Percentiles rank a stretch among this genome's conserved stretches.
Conservation (phyloP, 441 rosid species). For the Populus hybrid region DNA sequence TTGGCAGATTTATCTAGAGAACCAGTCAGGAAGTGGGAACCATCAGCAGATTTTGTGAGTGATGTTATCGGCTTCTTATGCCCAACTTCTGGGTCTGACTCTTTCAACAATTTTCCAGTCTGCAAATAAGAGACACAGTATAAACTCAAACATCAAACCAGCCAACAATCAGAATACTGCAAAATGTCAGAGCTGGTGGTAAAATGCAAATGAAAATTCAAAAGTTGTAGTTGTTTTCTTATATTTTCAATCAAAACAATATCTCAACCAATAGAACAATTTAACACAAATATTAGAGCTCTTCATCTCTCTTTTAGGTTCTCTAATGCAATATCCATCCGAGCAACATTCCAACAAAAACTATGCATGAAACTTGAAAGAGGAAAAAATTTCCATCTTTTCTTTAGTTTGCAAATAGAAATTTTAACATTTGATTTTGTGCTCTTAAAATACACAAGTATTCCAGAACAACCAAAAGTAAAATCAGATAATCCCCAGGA, state of each 20-base stretch:
- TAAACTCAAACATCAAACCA: not conserved
- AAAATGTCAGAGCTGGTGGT: not conserved
- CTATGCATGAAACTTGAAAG: not conserved
- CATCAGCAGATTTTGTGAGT: slow-evolving; percentile 66
- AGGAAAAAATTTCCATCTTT: not conserved
- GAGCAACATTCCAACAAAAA: not conserved
- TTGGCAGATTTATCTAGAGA: slow-evolving; percentile 92
- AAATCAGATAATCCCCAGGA: not conserved
- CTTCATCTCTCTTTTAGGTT: not conserved
- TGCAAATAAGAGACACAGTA: slow-evolving; percentile 23
- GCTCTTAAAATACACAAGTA: not conserved
- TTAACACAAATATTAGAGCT: not conserved
- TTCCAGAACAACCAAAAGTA: not conserved
- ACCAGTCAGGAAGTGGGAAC: slow-evolving; percentile 81
- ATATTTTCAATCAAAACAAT: not conserved
- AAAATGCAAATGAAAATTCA: not conserved
- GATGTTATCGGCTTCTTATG: slow-evolving; percentile 83
- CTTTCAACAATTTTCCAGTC: slow-evolving; percentile 80
- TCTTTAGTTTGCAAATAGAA: not conserved
- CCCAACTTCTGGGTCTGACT: slow-evolving; percentile 62
- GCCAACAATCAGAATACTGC: not conserved
- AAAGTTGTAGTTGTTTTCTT: not conserved
- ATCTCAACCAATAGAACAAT: not conserved
- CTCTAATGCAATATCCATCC: not conserved
- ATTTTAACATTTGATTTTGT: not conserved